Percentiles rank a stretch among this genome's conserved stretches.
phyloP scores from a whole-genome alignment of 495 filamentous ascomycete species.

The Margaritispora aquatica region DNA sequence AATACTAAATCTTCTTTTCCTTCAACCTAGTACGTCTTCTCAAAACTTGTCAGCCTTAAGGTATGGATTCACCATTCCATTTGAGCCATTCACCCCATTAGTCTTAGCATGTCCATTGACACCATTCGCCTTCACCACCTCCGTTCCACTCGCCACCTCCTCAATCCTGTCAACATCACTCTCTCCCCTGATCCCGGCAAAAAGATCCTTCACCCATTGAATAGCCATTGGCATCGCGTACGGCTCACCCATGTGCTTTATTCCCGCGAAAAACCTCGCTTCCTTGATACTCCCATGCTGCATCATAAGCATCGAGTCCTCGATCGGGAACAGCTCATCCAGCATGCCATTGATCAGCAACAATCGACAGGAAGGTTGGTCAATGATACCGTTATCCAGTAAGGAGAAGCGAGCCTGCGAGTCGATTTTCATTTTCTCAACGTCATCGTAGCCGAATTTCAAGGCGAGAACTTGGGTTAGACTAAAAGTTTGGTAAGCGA shows the following conservation, averaged over 20 bases:
- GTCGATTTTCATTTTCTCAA: slow-evolving; percentile 53
- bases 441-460: slow-evolving; percentile 61
- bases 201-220: not conserved
- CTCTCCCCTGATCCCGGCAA: not conserved
- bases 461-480: slow-evolving; percentile 58
- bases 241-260: not conserved
- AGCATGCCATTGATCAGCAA: slow-evolving; percentile 64
- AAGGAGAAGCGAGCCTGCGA: slow-evolving; percentile 68
- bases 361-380: slow-evolving; percentile 55
- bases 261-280: slow-evolving; percentile 26
- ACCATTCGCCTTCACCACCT: not conserved
- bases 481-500: slow-evolving; percentile 25
- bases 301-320: slow-evolving; percentile 63
- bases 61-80: not conserved
- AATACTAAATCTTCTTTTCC: too few relatives aligned
- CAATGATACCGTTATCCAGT: slow-evolving; percentile 60
- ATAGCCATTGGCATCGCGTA: not conserved
- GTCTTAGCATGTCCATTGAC: not conserved
- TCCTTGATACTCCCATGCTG: slow-evolving; percentile 72
- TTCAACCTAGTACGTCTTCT: not conserved
- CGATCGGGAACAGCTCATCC: slow-evolving; percentile 72
- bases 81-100: not conserved
- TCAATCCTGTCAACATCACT: not conserved
- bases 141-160: not conserved
- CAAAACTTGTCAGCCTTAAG: not conserved